phyloP scores from a whole-genome alignment of 2,329 filamentous ascomycete species.

The Pseudopithomyces chartarum region DNA sequence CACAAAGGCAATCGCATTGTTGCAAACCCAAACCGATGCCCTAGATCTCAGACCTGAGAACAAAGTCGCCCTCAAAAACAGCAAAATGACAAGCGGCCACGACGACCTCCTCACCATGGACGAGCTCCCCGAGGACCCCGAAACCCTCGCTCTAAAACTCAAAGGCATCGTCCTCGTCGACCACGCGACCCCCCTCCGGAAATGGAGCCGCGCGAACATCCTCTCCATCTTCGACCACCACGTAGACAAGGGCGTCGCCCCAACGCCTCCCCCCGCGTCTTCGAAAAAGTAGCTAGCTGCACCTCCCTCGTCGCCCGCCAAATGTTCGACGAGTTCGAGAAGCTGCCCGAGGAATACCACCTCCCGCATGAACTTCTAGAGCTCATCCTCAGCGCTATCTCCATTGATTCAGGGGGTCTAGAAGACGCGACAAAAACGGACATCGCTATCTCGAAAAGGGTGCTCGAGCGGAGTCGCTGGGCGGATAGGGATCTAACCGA shows the following conservation, averaged over 20 bases:
- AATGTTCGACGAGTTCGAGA: slow-evolving; percentile 54
- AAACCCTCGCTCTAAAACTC: slow-evolving; percentile 50
- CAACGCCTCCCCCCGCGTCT: slow-evolving; percentile 50
- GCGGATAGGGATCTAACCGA: slow-evolving; percentile 43
- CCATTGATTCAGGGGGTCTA: slow-evolving; percentile 53
- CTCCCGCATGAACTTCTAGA: slow-evolving; percentile 56
- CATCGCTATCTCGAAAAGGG: slow-evolving; percentile 43
- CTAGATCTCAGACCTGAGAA: slow-evolving; percentile 56
- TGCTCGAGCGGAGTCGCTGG: slow-evolving; percentile 52
- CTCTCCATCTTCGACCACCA: slow-evolving; percentile 55
- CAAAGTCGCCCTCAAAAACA: slow-evolving; percentile 51
- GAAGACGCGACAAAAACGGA: slow-evolving; percentile 48
- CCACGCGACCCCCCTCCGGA: slow-evolving; percentile 49
- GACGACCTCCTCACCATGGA: slow-evolving; percentile 54
- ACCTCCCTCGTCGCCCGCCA: slow-evolving; percentile 53
- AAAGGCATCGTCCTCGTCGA: slow-evolving; percentile 55
- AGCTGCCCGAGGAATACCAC: slow-evolving; percentile 52
- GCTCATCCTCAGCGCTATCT: slow-evolving; percentile 53
- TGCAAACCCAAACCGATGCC: slow-evolving; percentile 53
- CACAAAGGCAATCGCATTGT: slow-evolving; percentile 52
- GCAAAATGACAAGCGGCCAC: slow-evolving; percentile 53
- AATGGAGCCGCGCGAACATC: slow-evolving; percentile 52
- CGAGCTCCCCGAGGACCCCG: slow-evolving; percentile 53
- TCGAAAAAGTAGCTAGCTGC: slow-evolving; percentile 52
- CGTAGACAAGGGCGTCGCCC: slow-evolving; percentile 48